Conservation (phyloP, 2,329 filamentous ascomycete species). For the Aspergillus viridinutans region DNA sequence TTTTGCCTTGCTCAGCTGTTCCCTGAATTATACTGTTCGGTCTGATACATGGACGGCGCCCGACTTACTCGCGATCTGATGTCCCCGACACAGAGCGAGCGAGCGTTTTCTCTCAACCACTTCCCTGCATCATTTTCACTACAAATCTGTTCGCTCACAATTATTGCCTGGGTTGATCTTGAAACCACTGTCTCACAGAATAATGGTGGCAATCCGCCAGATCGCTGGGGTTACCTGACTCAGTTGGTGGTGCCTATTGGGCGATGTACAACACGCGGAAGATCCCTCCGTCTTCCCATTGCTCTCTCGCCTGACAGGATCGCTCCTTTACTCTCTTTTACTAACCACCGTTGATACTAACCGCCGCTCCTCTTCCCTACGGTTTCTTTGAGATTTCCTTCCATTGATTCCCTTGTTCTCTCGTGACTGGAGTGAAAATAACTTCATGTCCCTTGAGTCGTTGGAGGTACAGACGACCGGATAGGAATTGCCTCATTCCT, state of each 20-base stretch:
- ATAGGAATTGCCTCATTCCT: not conserved
- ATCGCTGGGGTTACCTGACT: not conserved
- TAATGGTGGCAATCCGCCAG: not conserved
- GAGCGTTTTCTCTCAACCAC: not conserved
- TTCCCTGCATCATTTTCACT: not conserved
- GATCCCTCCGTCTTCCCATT: not conserved
- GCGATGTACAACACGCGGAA: not conserved
- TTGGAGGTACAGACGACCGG: not conserved
- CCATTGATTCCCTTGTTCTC: not conserved
- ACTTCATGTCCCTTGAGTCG: not conserved
- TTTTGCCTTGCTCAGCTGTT: not conserved
- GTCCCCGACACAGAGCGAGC: not conserved
- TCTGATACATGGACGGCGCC: not conserved
- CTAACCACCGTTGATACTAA: not conserved
- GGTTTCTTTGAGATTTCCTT: not conserved
- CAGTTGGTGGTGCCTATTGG: not conserved
- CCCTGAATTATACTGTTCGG: not conserved
- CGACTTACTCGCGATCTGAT: not conserved
- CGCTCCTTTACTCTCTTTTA: not conserved
- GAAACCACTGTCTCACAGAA: not conserved
- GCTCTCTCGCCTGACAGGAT: not conserved
- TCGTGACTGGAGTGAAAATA: not conserved
- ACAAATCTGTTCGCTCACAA: not conserved
- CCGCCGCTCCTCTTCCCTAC: not conserved
- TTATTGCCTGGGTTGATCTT: not conserved